phyloP scores from a whole-genome alignment of 805 yeast species.

The Nakazawaea wickerhamii region DNA sequence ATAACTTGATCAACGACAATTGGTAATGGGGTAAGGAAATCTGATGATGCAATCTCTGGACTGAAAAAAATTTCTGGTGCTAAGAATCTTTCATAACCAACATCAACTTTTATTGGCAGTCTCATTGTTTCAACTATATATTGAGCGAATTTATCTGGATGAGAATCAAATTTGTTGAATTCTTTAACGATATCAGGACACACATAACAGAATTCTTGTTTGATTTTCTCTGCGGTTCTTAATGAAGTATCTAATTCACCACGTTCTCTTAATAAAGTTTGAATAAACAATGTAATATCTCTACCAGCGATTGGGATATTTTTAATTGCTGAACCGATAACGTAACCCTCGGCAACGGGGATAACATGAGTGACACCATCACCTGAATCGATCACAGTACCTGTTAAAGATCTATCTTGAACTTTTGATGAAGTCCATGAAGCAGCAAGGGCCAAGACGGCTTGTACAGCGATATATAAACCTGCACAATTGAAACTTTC shows the following conservation, averaged over 20 bases:
- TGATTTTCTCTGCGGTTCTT: constrained; percentile 94
- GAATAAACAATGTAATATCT: constrained; percentile 92
- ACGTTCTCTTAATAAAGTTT: constrained; percentile 89
- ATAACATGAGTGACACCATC: constrained; percentile 99
- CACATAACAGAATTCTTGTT: constrained; percentile 95
- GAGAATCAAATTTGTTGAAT: constrained; percentile 89
- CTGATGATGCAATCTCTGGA: constrained; percentile 95
- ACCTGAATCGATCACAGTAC: constrained; percentile 97
- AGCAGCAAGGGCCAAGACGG: constrained; percentile 96
- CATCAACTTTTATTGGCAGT: constrained; percentile 56
- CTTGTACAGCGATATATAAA: constrained; percentile 96
- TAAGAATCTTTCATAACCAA: constrained; percentile 94
- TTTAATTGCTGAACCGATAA: constrained; percentile 94
- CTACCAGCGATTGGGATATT: constrained; percentile 98
- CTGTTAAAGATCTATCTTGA: constrained; percentile 90
- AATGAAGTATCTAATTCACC: constrained; percentile 92
- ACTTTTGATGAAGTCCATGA: constrained; percentile 98
- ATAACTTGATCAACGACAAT: constrained; percentile 93
- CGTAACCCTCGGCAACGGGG: constrained; percentile 99
- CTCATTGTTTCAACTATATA: constrained; percentile 75
- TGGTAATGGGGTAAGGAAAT: constrained; percentile 93
- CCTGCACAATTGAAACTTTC: constrained; percentile 99
- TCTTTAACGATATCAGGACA: constrained; percentile 97
- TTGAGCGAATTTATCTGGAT: constrained; percentile 90
- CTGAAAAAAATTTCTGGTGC: constrained; percentile 99